phyloP scores from a whole-genome alignment of 345 rosid genomes.

The Euphorbia tirucalli region DNA sequence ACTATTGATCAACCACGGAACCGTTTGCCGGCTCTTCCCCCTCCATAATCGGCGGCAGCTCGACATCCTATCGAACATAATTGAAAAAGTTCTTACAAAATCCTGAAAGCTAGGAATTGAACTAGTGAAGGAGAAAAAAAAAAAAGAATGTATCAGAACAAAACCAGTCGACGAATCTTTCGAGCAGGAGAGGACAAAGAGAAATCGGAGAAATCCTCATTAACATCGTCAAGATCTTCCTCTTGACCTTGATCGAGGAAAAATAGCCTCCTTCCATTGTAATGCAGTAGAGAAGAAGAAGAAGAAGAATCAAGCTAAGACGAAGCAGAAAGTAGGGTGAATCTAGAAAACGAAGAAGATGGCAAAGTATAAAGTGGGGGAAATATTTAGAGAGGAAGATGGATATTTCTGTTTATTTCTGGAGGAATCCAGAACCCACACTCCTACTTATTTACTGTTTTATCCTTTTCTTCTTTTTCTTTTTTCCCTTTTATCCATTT shows the following conservation, averaged over 20 bases:
- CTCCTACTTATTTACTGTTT: not conserved
- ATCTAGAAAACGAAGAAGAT: not conserved
- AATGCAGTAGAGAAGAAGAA: not conserved
- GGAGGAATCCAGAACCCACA: not conserved
- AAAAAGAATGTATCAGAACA: too few relatives aligned
- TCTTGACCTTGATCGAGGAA: constrained; percentile 48
- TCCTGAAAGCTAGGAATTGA: not conserved
- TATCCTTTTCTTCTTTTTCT: not conserved
- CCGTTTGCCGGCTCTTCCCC: constrained; percentile 42
- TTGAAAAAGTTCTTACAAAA: not conserved
- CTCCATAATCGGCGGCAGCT: constrained; percentile 59
- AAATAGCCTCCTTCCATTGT: not conserved
- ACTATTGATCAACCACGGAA: not conserved
- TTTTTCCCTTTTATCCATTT: too few relatives aligned
- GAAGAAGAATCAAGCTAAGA: not conserved
- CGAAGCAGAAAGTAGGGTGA: not conserved
- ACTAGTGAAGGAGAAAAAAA: not conserved
- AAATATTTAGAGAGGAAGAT: not conserved
- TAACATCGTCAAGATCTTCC: constrained; percentile 54
- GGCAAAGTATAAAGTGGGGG: not conserved
- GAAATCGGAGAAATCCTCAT: constrained; percentile 77
- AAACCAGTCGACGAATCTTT: constrained; percentile 78
- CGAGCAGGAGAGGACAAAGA: constrained; percentile 72
- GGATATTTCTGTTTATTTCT: not conserved
- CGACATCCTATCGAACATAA: constrained; percentile 36